Evolutionary conservation across 1,139 yeast species (phyloP), one percentile per base, ranked within the genome.

Genomic region (Yamadazyma atlantica): DNA sequence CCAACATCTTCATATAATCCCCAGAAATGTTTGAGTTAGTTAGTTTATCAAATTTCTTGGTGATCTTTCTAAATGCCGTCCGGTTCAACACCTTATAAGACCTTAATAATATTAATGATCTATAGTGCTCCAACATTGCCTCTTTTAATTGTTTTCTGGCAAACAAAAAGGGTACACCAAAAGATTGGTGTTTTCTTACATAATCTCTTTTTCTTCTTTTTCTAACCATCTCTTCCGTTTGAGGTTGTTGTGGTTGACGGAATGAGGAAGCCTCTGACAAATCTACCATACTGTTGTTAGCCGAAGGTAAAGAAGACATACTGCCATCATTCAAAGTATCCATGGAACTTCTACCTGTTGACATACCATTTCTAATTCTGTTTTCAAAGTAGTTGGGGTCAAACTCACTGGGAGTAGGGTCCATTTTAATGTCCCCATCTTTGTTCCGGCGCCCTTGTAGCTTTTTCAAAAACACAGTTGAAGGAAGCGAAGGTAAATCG

Each of bases 11-110:
- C 82, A 87, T 75, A 54, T 82, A 89, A 2, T 57, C 51, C 1
- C 66, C 62, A 21, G 82, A 68, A 14, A 80, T 62, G 2, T 66
- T 50, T 4, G 80, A 70, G 13, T 66, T 59, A 13, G 84, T 73
- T 3, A 83, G 69, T 53, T 92, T 92, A 62, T 92, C 98, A 55
- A 78, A 89, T 59, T 92, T 92, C 55, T 92, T 92, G 39, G 89
- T 73, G 54, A 92, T 82, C 53, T 92, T 92, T 40, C 96, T 75
- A 51, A 90, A 80, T 0, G 95, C 98, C 0, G 96, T 89, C 26
- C 89, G 73, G 59, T 92, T 92, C 49, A 90, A 62, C 32, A 82
- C 72, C 45, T 87, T 73, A 57, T 81, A 92, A 1, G 94, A 85
- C 49, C 82, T 80, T 38, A 92, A 68, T 33, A 92, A 69, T 46